Evolutionary conservation across 202 grass and related monocot genomes (phyloP).

Genomic region (Bolboschoenoplectus hybrid): DNA sequence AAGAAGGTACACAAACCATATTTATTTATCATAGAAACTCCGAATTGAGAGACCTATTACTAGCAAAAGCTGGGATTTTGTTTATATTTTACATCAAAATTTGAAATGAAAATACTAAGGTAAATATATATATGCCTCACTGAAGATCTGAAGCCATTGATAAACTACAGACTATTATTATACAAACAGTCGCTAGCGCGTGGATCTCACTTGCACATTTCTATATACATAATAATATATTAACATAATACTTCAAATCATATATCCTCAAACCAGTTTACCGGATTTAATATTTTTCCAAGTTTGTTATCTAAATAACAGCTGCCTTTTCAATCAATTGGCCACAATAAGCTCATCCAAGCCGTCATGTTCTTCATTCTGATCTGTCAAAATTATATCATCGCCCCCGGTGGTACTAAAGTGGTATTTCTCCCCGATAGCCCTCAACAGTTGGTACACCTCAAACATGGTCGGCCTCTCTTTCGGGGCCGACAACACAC

Average conservation of each 20-base stretch:
- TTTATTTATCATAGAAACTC: background rate
- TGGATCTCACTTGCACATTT: constrained; percentile 8
- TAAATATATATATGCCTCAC: background rate
- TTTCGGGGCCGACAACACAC: constrained; percentile 60
- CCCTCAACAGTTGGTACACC: constrained; percentile 80
- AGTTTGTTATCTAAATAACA: background rate
- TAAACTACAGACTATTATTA: constrained; percentile 17
- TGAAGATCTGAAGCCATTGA: constrained; percentile 25
- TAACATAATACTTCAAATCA: background rate
- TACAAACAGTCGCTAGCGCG: background rate
- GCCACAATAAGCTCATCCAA: constrained; percentile 82
- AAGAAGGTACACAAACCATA: background rate
- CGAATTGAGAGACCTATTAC: constrained; percentile 3
- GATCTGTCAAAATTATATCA: constrained; percentile 57
- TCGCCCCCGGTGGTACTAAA: constrained; percentile 54
- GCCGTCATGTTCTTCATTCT: constrained; percentile 47
- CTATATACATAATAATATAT: constrained; percentile 28
- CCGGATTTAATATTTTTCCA: background rate
- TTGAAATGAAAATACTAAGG: background rate
- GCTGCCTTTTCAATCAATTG: constrained; percentile 38
- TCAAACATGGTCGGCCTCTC: constrained; percentile 98
- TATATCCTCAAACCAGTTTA: background rate
- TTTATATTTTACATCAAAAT: constrained; percentile 34
- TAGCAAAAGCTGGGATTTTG: background rate
- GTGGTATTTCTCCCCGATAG: constrained; percentile 85